Base-by-base conservation (phyloP, 805 yeast species). In the Candida incommunis region DNA sequence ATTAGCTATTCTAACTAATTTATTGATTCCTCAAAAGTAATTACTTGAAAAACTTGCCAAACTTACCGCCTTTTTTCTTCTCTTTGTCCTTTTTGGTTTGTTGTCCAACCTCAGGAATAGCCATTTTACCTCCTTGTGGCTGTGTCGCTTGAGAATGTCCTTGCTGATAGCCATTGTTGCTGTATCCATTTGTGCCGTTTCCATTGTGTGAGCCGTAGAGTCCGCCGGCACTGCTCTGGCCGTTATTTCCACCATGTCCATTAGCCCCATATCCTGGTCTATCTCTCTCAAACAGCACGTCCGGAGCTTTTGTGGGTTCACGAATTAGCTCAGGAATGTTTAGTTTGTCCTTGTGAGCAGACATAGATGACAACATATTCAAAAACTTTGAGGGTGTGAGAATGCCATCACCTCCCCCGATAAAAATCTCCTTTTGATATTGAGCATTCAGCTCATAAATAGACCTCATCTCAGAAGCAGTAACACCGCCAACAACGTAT, bases 401-500 rank as follows among this genome's bases (percentile, higher is more conserved):
- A 1, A 85, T 62, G 7, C 13, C 27, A 44, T 80, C 77, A 58
- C 83, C 94, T 13, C 88, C 77, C 0, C 97, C 97, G 47, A 90
- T 64, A 48, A 80, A 75, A 16, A 92, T 72, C 49, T 86, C 95
- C 57, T 76, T 80, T 16, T 54, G 54, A 46, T 75, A 68, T 41
- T 70, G 60, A 16, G 66, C 62, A 5, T 85, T 73, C 41, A 86
- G 68, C 50, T 84, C 90, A 53, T 83, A 80, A 3, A 80, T 78
- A 11, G 84, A 72, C 50, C 90, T 73, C 23, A 82, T 65, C 61
- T 92, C 99, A 2, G 88, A 74, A 51, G 80, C 75, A 0, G 97
- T 85, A 20, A 83, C 63, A 5, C 97, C 98, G 21, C 99, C 99
- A 1, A 94, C 81, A 23, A 86, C 73, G 56, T 78, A 92, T 46